phyloP scores from a whole-genome alignment of 805 yeast genomes.

The Metschnikowia cubensis region DNA sequence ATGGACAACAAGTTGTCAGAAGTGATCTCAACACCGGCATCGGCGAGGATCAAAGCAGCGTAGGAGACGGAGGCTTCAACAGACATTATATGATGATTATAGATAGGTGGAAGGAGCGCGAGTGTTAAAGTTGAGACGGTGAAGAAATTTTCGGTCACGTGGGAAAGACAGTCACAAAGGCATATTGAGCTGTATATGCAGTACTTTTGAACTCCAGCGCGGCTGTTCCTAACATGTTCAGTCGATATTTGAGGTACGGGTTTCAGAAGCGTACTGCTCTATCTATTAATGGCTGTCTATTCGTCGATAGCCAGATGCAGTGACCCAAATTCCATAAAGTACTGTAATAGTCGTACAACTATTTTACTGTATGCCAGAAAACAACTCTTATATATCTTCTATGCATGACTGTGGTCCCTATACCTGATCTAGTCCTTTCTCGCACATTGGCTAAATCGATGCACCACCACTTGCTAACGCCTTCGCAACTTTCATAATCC shows the following conservation, averaged over 20 bases:
- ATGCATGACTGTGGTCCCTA: too few species aligned
- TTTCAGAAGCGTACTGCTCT: neutral
- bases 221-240: neutral
- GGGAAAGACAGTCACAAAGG: constrained; percentile 13
- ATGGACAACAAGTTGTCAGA: constrained; percentile 76
- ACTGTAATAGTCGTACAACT: neutral
- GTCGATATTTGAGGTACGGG: neutral
- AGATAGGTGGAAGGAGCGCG: neutral
- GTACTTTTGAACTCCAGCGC: neutral
- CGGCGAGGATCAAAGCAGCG: constrained; percentile 98
- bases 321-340: too few species aligned
- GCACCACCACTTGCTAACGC: neutral
- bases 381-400: too few species aligned
- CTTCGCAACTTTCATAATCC: neutral
- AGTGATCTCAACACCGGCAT: constrained; percentile 92
- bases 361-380: too few species aligned
- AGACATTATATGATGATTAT: constrained; percentile 54
- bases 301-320: too few species aligned
- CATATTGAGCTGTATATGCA: neutral
- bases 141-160: constrained; percentile 15
- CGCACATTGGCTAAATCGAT: neutral
- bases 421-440: neutral
- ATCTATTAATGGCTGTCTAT: too few species aligned
- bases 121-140: constrained; percentile 1
- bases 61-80: constrained; percentile 89